phyloP scores from a whole-genome alignment of 192 early-diverging fungal species.

The Coemansia sp. region DNA sequence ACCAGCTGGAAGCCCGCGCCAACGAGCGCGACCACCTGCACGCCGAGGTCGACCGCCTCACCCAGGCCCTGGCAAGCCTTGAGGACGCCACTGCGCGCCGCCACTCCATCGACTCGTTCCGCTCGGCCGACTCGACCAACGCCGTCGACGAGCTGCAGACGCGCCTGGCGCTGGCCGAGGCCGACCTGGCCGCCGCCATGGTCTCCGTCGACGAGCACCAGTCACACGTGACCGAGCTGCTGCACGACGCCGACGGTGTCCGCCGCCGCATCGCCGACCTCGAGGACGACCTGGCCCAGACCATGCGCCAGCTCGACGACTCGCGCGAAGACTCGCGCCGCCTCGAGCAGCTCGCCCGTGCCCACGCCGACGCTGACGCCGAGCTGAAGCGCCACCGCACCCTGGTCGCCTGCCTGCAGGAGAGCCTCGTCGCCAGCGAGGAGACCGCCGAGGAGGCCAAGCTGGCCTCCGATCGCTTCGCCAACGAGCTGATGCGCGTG shows the following conservation, averaged over 20 bases:
- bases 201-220: slow-evolving; percentile 20
- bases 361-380: slow-evolving; percentile 5
- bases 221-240: slow-evolving; percentile 4
- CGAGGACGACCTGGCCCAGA: slow-evolving; percentile 21
- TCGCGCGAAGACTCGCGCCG: slow-evolving; percentile 10
- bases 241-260: slow-evolving; percentile 10
- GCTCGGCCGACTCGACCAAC: neutral
- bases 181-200: slow-evolving; percentile 28
- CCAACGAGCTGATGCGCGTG: slow-evolving; percentile 45
- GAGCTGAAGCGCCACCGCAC: slow-evolving; percentile 23
- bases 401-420: slow-evolving; percentile 16
- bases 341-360: neutral
- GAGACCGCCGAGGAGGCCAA: slow-evolving; percentile 29
- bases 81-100: slow-evolving; percentile 10
- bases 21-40: slow-evolving; percentile 29
- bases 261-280: slow-evolving; percentile 11
- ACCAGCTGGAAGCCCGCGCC: slow-evolving; percentile 33
- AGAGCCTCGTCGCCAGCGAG: slow-evolving; percentile 23
- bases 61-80: slow-evolving; percentile 1
- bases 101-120: neutral
- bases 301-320: slow-evolving; percentile 26
- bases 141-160: slow-evolving; percentile 17
- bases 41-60: slow-evolving; percentile 11
- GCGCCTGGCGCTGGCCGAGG: slow-evolving; percentile 23
- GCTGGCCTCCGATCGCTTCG: slow-evolving; percentile 22